A percentile compares a stretch with the other conserved stretches of the same genome.
phyloP scores from a whole-genome alignment of 306 rosid species.

The Luffa aegyptiaca region DNA sequence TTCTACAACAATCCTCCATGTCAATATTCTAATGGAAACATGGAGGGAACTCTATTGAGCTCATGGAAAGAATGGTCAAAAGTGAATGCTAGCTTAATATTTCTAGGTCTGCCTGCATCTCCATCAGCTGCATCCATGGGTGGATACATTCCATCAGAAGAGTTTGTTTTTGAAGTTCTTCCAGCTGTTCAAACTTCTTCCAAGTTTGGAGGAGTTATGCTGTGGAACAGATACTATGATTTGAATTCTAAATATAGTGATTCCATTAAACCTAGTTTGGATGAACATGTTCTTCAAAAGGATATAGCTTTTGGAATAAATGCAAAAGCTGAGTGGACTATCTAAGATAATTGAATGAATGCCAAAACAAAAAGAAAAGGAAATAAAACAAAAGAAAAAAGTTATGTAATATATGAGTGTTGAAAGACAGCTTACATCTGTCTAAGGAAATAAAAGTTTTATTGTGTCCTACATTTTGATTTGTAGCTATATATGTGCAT shows the following conservation, averaged over 20 bases:
- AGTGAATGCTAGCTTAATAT: slow-evolving; percentile 28
- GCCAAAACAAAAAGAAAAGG: no score
- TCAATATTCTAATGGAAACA: slow-evolving; percentile 23
- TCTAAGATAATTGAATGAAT: no score
- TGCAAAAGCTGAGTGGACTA: no score
- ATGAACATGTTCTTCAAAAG: not conserved
- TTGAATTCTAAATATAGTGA: slow-evolving; percentile 15
- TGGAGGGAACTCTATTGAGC: slow-evolving; percentile 15
- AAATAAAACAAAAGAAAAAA: no score
- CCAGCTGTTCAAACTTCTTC: slow-evolving; percentile 30
- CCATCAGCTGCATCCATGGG: slow-evolving; percentile 10
- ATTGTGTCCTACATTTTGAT: no score
- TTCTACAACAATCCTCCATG: slow-evolving; percentile 36
- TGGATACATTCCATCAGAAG: slow-evolving; percentile 37
- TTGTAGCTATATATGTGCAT: no score
- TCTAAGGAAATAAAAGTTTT: no score
- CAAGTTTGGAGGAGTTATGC: slow-evolving; percentile 58
- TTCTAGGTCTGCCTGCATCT: slow-evolving; percentile 59
- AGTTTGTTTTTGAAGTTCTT: slow-evolving; percentile 20
- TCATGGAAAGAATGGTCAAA: slow-evolving; percentile 52
- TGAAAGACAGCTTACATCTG: no score
- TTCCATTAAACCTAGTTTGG: slow-evolving; percentile 15
- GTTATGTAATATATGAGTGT: no score
- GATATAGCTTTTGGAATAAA: not conserved
- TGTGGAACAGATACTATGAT: slow-evolving; percentile 33